Percentiles rank a stretch among this genome's conserved stretches.
Evolutionary conservation across 257 asterid genomes (phyloP).

Genomic region (Solanum infundibuliforme): DNA sequence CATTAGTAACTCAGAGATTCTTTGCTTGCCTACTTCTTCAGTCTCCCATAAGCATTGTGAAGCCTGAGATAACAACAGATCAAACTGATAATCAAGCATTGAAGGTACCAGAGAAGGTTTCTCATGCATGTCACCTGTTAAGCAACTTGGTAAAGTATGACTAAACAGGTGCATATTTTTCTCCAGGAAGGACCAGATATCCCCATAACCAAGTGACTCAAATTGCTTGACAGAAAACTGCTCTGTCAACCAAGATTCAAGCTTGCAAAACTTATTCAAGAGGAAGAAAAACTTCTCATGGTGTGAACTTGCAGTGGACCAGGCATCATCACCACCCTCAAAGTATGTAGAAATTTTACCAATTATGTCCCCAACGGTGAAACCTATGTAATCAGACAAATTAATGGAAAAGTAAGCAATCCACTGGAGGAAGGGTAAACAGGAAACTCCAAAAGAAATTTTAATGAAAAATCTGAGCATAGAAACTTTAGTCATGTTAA

Average conservation of each 20-base stretch:
- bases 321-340: conserved; percentile 24
- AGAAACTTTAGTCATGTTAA: neutral
- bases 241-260: conserved; percentile 58
- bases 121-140: conserved; percentile 31
- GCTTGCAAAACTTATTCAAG: conserved; percentile 53
- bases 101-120: conserved; percentile 48
- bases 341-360: conserved; percentile 49
- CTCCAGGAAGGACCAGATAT: conserved; percentile 55
- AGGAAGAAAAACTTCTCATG: conserved; percentile 29
- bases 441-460: neutral
- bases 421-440: neutral
- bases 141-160: conserved; percentile 31
- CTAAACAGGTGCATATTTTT: conserved; percentile 50
- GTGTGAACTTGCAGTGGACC: conserved; percentile 12
- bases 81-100: conserved; percentile 62
- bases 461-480: neutral
- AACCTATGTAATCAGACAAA: conserved; percentile 24
- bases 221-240: conserved; percentile 42
- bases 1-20: conserved; percentile 45
- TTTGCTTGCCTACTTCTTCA: conserved; percentile 27
- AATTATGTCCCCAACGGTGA: conserved; percentile 48
- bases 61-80: conserved; percentile 63
- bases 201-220: conserved; percentile 79
- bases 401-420: neutral
- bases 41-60: conserved; percentile 32